A percentile compares a stretch with the other conserved stretches of the same genome.
These are phyloP conservation scores for Spirogloea muscicola DNA, from an alignment of 139 green algal genomes.

Conservation along the genomic window DNA sequence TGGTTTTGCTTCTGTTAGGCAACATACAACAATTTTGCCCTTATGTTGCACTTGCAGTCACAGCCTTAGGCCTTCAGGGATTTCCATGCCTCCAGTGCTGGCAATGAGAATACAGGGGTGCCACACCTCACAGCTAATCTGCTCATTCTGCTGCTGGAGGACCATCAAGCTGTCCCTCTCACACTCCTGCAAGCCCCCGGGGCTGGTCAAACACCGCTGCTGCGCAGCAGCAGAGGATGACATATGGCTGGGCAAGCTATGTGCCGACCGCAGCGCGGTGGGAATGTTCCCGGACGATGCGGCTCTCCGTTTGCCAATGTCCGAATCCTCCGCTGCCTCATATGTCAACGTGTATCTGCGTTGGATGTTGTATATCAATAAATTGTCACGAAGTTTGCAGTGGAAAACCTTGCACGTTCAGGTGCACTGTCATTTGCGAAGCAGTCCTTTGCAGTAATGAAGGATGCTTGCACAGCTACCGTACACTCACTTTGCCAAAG, in stretches of 20 bases:
- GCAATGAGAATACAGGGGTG: too few species aligned
- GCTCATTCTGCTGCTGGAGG: too few species aligned
- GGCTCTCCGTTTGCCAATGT: slow-evolving; percentile 31
- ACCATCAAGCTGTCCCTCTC: too few species aligned
- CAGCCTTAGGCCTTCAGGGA: not conserved
- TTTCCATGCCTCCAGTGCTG: not conserved
- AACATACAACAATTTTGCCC: not conserved
- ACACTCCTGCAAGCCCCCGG: too few species aligned
- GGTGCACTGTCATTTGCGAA: too few species aligned
- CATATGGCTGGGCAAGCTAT: too few species aligned
- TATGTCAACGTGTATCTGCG: slow-evolving; percentile 37
- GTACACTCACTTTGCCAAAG: slow-evolving; percentile 11
- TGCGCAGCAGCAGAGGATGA: too few species aligned
- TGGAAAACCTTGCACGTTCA: too few species aligned
- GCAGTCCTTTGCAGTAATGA: not conserved
- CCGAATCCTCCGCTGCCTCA: slow-evolving; percentile 38
- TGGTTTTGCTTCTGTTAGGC: not conserved
- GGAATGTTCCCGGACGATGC: not conserved
- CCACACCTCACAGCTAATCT: not conserved
- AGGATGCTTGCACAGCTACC: not conserved
- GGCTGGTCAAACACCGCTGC: too few species aligned
- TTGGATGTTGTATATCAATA: too few species aligned
- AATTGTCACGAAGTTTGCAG: too few species aligned
- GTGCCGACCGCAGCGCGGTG: too few species aligned
- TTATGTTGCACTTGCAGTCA: not conserved